A percentile compares a stretch with the other conserved stretches of the same genome.
These are phyloP conservation scores for Aphanomyces cochlioides DNA, from an alignment of 352 stramenopile genomes.

Conservation along the genomic window DNA sequence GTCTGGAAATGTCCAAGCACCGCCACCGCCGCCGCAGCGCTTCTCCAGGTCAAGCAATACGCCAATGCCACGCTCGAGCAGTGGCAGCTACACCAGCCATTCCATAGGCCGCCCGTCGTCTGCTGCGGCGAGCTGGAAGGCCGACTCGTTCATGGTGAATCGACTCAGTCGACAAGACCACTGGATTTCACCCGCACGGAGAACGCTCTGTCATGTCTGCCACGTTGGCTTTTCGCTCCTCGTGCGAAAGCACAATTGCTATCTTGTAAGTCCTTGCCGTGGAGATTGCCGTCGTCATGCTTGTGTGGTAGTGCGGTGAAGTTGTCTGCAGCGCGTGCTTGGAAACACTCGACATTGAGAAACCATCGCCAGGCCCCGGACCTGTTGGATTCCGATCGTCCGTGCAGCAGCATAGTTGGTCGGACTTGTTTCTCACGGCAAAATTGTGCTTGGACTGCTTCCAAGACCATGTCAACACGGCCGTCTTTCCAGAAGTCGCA, in stretches of 20 bases:
- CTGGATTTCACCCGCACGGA: neutral
- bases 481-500: neutral
- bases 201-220: slow-evolving; percentile 3
- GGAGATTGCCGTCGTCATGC: neutral
- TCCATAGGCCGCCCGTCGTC: neutral
- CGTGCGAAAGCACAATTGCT: slow-evolving; percentile 4
- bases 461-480: neutral
- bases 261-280: neutral
- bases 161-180: slow-evolving; percentile 8
- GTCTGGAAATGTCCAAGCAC: too few relatives aligned
- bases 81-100: too few relatives aligned
- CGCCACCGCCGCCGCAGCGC: too few relatives aligned
- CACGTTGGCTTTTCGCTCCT: slow-evolving; percentile 3
- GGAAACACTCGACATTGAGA: neutral
- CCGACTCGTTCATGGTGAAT: neutral
- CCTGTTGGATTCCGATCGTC: neutral
- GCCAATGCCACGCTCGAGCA: too few relatives aligned
- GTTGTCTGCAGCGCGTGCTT: slow-evolving; percentile 21
- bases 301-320: slow-evolving; percentile 8
- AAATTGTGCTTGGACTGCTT: slow-evolving; percentile 14
- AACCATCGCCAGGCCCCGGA: too few relatives aligned
- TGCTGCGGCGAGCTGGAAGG: neutral
- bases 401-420: neutral
- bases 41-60: too few relatives aligned
- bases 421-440: neutral